phyloP scores from a whole-genome alignment of 768 basidiomycete genomes.

The Pleurotus citrinopileatus region DNA sequence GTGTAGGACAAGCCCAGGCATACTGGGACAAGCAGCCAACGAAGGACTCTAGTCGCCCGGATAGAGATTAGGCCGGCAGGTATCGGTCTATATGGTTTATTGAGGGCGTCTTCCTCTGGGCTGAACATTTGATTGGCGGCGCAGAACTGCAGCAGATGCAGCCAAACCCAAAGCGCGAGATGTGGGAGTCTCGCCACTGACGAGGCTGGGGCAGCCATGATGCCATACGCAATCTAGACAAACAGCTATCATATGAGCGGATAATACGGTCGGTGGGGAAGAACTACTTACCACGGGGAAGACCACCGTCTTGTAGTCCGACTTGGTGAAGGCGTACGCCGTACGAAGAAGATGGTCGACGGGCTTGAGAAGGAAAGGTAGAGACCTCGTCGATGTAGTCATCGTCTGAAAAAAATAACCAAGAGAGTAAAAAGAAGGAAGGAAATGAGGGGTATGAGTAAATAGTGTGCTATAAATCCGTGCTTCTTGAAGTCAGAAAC shows the following conservation, averaged over 20 bases:
- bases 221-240: slow-evolving; percentile 20
- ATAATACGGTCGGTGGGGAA: no score
- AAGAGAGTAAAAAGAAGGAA: neutral
- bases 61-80: slow-evolving; percentile 41
- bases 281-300: slow-evolving; percentile 40
- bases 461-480: neutral
- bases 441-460: neutral
- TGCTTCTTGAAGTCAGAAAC: neutral
- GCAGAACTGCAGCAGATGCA: slow-evolving; percentile 42
- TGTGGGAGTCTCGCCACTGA: slow-evolving; percentile 17
- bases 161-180: slow-evolving; percentile 35
- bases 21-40: slow-evolving; percentile 27
- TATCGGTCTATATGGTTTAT: slow-evolving; percentile 44
- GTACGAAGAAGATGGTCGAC: neutral
- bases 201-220: slow-evolving; percentile 21
- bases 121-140: slow-evolving; percentile 42
- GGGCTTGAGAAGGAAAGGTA: slow-evolving; percentile 3
- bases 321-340: slow-evolving; percentile 38
- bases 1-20: slow-evolving; percentile 9
- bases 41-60: slow-evolving; percentile 28
- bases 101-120: slow-evolving; percentile 39
- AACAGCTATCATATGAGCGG: neutral
- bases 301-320: slow-evolving; percentile 44
- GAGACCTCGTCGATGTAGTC: neutral
- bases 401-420: neutral